Conservation (phyloP, 1,139 yeast genomes). For the Geotrichum siamense region DNA sequence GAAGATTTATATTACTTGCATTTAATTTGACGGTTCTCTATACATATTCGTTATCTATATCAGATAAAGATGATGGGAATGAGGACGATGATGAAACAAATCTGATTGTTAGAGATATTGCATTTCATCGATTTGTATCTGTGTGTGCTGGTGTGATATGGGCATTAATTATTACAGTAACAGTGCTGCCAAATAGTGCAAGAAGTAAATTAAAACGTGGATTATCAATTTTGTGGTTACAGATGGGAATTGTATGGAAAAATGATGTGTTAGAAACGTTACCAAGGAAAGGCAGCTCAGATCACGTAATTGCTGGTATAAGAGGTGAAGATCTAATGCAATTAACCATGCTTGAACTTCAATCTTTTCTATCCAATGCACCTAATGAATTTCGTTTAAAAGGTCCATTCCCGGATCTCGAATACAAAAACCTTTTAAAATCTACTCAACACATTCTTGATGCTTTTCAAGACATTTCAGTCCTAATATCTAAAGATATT, state of each 20-base stretch:
- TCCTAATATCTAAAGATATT: slow-evolving; percentile 60
- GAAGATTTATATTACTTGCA: slow-evolving; percentile 63
- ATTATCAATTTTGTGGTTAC: slow-evolving; percentile 62
- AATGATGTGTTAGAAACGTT: slow-evolving; percentile 43
- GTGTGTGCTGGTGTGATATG: slow-evolving; percentile 69
- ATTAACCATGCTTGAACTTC: slow-evolving; percentile 54
- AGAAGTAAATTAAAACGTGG: slow-evolving; percentile 59
- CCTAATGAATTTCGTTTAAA: slow-evolving; percentile 69
- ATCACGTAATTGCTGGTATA: slow-evolving; percentile 25
- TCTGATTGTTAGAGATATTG: slow-evolving; percentile 69
- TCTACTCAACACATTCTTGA: slow-evolving; percentile 63
- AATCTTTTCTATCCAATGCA: slow-evolving; percentile 57
- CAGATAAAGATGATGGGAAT: slow-evolving; percentile 50
- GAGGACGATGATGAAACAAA: slow-evolving; percentile 64
- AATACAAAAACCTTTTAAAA: slow-evolving; percentile 46
- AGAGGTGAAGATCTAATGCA: slow-evolving; percentile 37
- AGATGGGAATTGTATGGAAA: slow-evolving; percentile 80
- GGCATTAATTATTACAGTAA: slow-evolving; percentile 58
- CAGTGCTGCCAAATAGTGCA: slow-evolving; percentile 70
- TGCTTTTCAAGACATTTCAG: slow-evolving; percentile 64
- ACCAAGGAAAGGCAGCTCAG: slow-evolving; percentile 22
- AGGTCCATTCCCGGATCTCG: slow-evolving; percentile 57
- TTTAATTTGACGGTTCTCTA: slow-evolving; percentile 74
- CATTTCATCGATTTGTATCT: slow-evolving; percentile 67
- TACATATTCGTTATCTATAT: slow-evolving; percentile 59